These are phyloP conservation scores for Cylindrotheca closterium DNA, from an alignment of 108 stramenopile species.

Conservation along the genomic window DNA sequence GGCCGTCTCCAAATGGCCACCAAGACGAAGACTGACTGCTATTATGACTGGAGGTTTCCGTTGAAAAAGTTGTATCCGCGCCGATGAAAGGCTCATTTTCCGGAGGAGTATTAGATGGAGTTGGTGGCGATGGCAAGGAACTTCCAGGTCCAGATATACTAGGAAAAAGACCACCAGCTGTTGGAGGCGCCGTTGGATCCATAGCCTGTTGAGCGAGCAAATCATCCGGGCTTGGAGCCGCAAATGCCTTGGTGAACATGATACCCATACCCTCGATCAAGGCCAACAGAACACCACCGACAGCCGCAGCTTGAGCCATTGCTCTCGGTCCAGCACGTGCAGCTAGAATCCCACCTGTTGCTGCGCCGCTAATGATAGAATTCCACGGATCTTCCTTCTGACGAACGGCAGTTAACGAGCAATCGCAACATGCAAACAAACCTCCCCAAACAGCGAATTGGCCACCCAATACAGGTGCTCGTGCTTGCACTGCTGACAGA, in stretches of 20 bases:
- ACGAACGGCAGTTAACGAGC: constrained; percentile 87
- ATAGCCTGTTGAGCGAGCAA: constrained; percentile 44
- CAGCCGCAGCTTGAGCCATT: constrained; percentile 89
- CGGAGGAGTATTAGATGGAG: constrained; percentile 8
- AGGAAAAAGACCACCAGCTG: constrained; percentile 72
- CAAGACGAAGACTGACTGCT: constrained; percentile 19
- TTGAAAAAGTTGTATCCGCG: constrained; percentile 44
- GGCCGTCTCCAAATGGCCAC: constrained; percentile 46
- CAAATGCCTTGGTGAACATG: constrained; percentile 61
- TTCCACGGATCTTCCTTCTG: constrained; percentile 99
- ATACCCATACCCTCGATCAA: constrained; percentile 98
- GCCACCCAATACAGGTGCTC: constrained; percentile 94
- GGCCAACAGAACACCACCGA: constrained; percentile 94
- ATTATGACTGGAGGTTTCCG: constrained; percentile 23
- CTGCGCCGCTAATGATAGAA: constrained; percentile 91
- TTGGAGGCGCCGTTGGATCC: constrained; percentile 90
- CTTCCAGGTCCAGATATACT: constrained; percentile 18
- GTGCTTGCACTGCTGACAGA: constrained; percentile 78
- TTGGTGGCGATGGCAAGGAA: not conserved
- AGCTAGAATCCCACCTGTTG: constrained; percentile 94
- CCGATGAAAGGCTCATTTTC: constrained; percentile 20
- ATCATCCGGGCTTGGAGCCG: constrained; percentile 48
- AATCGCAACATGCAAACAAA: constrained; percentile 96
- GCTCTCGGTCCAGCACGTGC: constrained; percentile 95
- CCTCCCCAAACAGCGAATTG: constrained; percentile 96